Percentiles rank a stretch among this genome's conserved stretches.
Evolutionary conservation across 1,284 basidiomycete genomes (phyloP).

Genomic region (Schizophyllum amplum): DNA sequence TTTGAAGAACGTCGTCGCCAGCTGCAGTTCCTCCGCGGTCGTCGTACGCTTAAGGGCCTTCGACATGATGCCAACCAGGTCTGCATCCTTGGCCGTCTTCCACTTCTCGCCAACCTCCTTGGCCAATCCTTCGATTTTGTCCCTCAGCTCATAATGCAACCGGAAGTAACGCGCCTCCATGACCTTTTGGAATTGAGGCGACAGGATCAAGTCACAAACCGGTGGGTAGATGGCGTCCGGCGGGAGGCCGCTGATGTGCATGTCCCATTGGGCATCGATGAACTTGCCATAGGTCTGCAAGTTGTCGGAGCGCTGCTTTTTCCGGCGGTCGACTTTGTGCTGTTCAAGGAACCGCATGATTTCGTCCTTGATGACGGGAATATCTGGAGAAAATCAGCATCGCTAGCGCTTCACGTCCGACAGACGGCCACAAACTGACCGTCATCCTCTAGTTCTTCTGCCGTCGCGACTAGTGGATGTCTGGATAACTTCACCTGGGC

Average conservation of each 20-base stretch:
- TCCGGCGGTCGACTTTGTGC: neutral
- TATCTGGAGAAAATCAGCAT: neutral
- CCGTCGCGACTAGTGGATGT: neutral
- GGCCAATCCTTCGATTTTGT: too few relatives aligned
- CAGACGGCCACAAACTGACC: neutral
- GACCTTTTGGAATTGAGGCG: neutral
- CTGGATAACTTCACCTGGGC: neutral
- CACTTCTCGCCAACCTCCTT: neutral
- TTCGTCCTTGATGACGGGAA: neutral
- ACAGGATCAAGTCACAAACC: neutral
- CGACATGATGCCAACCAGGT: neutral
- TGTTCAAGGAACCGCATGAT: neutral
- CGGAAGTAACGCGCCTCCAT: too few relatives aligned
- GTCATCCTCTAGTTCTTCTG: neutral
- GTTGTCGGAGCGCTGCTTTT: neutral
- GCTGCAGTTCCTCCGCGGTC: neutral
- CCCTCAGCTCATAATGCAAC: too few relatives aligned
- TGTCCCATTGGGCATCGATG: neutral
- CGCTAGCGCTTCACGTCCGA: too few relatives aligned
- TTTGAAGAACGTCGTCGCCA: neutral
- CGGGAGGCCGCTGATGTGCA: neutral
- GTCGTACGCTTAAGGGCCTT: neutral
- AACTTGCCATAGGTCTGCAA: neutral
- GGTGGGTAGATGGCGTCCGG: neutral
- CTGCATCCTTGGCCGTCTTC: neutral